phyloP scores from a whole-genome alignment of 768 basidiomycete genomes.

The Podaxis sp. region DNA sequence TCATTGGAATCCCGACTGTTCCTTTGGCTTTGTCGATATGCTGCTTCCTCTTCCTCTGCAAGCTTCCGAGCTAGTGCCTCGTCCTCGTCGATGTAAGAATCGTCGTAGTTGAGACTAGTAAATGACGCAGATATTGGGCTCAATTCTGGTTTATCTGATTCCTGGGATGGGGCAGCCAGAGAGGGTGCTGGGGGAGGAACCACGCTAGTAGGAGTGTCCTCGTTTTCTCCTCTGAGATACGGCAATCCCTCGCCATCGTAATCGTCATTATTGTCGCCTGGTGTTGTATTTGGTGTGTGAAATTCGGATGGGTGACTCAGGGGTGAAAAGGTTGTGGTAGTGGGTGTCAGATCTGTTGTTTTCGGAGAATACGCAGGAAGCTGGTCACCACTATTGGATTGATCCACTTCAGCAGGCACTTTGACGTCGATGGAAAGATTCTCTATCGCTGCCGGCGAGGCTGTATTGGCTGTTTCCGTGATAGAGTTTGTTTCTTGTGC shows the following conservation, averaged over 20 bases:
- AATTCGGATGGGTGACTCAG: not conserved
- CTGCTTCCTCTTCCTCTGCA: constrained; percentile 39
- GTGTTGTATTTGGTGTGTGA: not conserved
- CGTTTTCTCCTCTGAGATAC: constrained; percentile 1
- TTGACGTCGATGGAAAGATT: not conserved
- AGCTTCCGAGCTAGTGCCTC: constrained; percentile 43
- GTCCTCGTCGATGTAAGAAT: constrained; percentile 33
- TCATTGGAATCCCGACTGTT: not conserved
- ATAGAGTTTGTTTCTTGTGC: not conserved
- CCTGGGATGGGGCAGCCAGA: not conserved
- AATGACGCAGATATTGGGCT: constrained; percentile 4
- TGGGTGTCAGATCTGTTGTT: not conserved
- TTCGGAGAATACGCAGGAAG: not conserved
- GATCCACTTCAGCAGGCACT: not conserved
- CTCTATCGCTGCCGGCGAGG: not conserved
- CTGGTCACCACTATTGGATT: not conserved
- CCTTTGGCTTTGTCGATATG: constrained; percentile 16
- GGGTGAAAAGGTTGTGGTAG: not conserved
- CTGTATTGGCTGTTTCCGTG: not conserved
- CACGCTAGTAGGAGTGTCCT: not conserved
- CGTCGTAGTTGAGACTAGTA: constrained; percentile 3
- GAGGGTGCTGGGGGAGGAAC: not conserved
- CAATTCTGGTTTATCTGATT: not conserved
- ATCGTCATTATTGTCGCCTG: not conserved
- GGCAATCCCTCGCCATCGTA: constrained; percentile 1